phyloP scores from a whole-genome alignment of 1,284 basidiomycete species.

The Mycena citricolor region DNA sequence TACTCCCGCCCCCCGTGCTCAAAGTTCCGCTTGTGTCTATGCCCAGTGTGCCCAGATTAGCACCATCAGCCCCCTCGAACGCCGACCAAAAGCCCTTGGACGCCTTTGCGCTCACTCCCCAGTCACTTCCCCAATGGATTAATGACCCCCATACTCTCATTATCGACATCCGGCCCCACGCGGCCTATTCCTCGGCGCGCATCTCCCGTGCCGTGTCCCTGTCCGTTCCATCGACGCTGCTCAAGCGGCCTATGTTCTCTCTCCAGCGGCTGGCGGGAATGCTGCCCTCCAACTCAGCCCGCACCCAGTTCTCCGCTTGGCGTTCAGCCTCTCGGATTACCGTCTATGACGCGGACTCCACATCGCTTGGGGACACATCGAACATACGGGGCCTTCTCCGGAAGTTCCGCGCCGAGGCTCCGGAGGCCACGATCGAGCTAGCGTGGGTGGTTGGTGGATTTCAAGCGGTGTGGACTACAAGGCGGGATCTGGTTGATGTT shows the following conservation, averaged over 20 bases:
- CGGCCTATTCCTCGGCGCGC: conserved; percentile 66
- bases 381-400: conserved; percentile 79
- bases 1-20: neutral
- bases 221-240: conserved; percentile 90
- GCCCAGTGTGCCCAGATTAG: conserved; percentile 3
- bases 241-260: conserved; percentile 85
- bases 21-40: conserved; percentile 6
- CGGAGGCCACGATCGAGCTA: conserved; percentile 33
- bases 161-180: conserved; percentile 88
- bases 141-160: conserved; percentile 43
- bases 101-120: conserved; percentile 29
- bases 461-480: conserved; percentile 61
- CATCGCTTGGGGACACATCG: conserved; percentile 56
- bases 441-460: conserved; percentile 83
- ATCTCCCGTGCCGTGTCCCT: conserved; percentile 79
- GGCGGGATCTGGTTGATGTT: conserved; percentile 51
- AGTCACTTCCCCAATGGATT: conserved; percentile 32
- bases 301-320: conserved; percentile 63
- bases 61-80: conserved; percentile 1
- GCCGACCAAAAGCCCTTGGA: neutral
- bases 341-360: conserved; percentile 81
- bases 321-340: conserved; percentile 59
- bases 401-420: conserved; percentile 69
- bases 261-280: conserved; percentile 74
- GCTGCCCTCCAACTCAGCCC: conserved; percentile 61